These are phyloP conservation scores for Bacterosira constricta DNA, from an alignment of 108 stramenopile species.

Conservation along the genomic window DNA sequence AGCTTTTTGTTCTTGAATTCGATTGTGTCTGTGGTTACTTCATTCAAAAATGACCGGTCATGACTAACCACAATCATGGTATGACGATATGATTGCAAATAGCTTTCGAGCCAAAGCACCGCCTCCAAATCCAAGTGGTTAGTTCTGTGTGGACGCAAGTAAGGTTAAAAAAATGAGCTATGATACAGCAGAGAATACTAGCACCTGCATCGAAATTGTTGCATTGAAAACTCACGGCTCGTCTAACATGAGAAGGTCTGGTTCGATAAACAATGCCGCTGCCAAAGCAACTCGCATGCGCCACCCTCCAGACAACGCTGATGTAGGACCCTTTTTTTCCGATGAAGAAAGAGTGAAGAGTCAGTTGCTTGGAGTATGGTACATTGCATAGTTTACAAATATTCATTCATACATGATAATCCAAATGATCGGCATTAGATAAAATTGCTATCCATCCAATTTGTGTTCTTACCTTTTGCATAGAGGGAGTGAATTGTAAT, in stretches of 20 bases:
- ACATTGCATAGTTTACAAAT: too few species aligned
- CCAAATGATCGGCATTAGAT: too few species aligned
- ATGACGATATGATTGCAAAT: conserved; percentile 79
- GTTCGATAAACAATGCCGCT: conserved; percentile 94
- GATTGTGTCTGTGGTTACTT: conserved; percentile 90
- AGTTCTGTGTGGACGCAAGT: conserved; percentile 27
- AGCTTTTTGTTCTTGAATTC: conserved; percentile 82
- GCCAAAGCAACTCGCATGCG: conserved; percentile 98
- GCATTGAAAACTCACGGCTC: conserved; percentile 44
- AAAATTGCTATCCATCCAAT: too few species aligned
- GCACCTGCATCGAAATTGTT: neutral
- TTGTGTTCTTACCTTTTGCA: too few species aligned
- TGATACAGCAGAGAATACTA: conserved; percentile 6
- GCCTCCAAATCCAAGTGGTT: conserved; percentile 94
- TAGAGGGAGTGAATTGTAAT: conserved; percentile 89
- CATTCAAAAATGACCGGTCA: conserved; percentile 96
- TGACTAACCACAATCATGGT: conserved; percentile 95
- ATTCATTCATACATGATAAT: too few species aligned
- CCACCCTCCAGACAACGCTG: conserved; percentile 94
- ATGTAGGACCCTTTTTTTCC: conserved; percentile 80
- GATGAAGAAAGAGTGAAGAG: too few species aligned
- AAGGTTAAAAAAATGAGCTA: conserved; percentile 48
- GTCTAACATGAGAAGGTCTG: conserved; percentile 81
- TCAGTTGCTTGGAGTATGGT: too few species aligned
- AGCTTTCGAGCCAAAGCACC: conserved; percentile 95